Conservation (phyloP, 73 alveolate species). For the Paramecium sonneborni region DNA sequence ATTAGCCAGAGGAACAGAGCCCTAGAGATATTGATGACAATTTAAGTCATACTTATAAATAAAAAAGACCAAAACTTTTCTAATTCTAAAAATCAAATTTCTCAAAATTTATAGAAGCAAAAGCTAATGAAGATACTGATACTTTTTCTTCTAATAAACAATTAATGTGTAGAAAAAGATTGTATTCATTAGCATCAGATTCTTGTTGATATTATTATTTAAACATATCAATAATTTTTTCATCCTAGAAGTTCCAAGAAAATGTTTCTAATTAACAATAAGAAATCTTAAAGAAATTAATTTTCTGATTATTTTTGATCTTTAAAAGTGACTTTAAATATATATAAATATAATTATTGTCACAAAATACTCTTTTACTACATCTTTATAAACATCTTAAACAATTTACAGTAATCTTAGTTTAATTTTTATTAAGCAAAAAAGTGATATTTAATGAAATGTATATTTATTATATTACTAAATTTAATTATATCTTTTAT, state of each 20-base stretch:
- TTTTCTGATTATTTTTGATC: background rate
- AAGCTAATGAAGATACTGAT: background rate
- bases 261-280: background rate
- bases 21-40: conserved; percentile 10
- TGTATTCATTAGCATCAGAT: background rate
- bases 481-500: background rate
- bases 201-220: background rate
- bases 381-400: background rate
- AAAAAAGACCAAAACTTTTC: background rate
- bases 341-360: background rate
- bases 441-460: background rate
- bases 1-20: background rate
- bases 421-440: background rate
- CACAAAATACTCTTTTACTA: background rate
- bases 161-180: background rate
- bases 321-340: background rate
- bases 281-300: background rate
- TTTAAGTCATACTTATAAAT: conserved; percentile 5
- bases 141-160: background rate
- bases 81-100: background rate
- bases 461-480: background rate
- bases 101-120: background rate
- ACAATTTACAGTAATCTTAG: background rate
- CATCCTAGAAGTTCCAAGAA: background rate
- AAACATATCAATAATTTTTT: background rate